These are phyloP conservation scores for Solioccasus polychromus DNA, from an alignment of 768 basidiomycete species.

Conservation along the genomic window DNA sequence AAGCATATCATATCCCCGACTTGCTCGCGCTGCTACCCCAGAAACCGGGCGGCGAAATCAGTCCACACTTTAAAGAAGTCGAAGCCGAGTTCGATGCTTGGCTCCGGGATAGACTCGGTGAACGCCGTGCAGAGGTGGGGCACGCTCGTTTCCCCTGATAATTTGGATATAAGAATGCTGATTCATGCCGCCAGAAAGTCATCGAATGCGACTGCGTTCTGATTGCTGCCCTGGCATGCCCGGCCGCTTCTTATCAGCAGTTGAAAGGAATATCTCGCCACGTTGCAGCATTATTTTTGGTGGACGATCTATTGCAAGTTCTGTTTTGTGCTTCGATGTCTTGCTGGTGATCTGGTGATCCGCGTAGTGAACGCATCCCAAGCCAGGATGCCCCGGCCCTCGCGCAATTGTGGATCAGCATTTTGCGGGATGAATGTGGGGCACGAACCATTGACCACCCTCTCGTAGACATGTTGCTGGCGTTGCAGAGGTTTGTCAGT, in stretches of 20 bases:
- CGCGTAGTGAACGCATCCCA: slow-evolving; percentile 24
- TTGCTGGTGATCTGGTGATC: not conserved
- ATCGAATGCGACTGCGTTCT: slow-evolving; percentile 24
- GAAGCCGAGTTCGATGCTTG: slow-evolving; percentile 21
- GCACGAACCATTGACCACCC: slow-evolving; percentile 17
- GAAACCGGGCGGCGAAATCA: slow-evolving; percentile 30
- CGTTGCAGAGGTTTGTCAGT: slow-evolving; percentile 12
- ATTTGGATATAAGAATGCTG: too few relatives aligned
- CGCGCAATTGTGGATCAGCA: slow-evolving; percentile 25
- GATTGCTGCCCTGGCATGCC: slow-evolving; percentile 25
- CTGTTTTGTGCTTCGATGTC: too few relatives aligned
- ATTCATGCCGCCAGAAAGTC: slow-evolving; percentile 17
- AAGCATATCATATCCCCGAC: slow-evolving; percentile 23
- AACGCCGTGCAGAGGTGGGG: slow-evolving; percentile 21
- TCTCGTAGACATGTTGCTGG: slow-evolving; percentile 23
- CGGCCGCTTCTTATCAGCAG: slow-evolving; percentile 19
- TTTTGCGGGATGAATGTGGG: slow-evolving; percentile 17
- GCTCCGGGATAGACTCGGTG: slow-evolving; percentile 20
- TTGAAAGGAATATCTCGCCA: slow-evolving; percentile 25
- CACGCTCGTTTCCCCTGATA: too few relatives aligned
- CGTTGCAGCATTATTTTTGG: slow-evolving; percentile 31
- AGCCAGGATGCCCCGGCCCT: slow-evolving; percentile 13
- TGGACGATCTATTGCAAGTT: slow-evolving; percentile 29
- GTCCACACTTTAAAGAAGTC: slow-evolving; percentile 22
- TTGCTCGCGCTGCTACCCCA: slow-evolving; percentile 22